phyloP scores from a whole-genome alignment of 176 grass and related monocot species.

The Oryza punctata region DNA sequence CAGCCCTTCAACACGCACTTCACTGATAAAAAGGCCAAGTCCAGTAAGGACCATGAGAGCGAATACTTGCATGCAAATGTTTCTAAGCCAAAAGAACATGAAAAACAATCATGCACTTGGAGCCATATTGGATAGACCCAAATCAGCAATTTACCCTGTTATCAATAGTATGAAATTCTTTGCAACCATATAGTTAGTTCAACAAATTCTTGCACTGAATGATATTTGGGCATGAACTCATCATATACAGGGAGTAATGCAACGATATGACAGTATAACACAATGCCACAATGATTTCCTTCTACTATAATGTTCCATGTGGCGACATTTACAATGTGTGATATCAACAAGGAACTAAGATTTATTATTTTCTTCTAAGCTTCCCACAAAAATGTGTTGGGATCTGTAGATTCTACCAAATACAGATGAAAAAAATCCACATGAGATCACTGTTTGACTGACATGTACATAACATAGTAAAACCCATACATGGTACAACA shows the following conservation, averaged over 20 bases:
- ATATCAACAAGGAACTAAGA: not conserved
- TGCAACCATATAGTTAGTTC: not conserved
- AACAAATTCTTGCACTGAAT: not conserved
- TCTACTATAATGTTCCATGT: not conserved
- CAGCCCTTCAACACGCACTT: slow-evolving; percentile 86
- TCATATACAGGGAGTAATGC: not conserved
- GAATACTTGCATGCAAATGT: not conserved
- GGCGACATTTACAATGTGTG: not conserved
- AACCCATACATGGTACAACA: not conserved
- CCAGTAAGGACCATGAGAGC: not conserved
- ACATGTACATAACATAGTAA: not conserved
- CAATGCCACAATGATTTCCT: not conserved
- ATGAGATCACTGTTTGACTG: not conserved
- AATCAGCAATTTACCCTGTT: not conserved
- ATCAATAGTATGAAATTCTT: not conserved
- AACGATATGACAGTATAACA: not conserved
- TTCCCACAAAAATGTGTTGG: not conserved
- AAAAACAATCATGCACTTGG: not conserved
- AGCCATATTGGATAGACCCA: not conserved
- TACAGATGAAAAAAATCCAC: not conserved
- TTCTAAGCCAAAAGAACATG: not conserved
- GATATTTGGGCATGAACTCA: not conserved
- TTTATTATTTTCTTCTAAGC: not conserved
- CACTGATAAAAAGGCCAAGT: slow-evolving; percentile 43
- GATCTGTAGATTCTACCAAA: not conserved